A percentile compares a stretch with the other conserved stretches of the same genome.
These are phyloP conservation scores for Rhodotorula sp. DNA, from an alignment of 1,284 basidiomycete species.

Conservation along the genomic window DNA sequence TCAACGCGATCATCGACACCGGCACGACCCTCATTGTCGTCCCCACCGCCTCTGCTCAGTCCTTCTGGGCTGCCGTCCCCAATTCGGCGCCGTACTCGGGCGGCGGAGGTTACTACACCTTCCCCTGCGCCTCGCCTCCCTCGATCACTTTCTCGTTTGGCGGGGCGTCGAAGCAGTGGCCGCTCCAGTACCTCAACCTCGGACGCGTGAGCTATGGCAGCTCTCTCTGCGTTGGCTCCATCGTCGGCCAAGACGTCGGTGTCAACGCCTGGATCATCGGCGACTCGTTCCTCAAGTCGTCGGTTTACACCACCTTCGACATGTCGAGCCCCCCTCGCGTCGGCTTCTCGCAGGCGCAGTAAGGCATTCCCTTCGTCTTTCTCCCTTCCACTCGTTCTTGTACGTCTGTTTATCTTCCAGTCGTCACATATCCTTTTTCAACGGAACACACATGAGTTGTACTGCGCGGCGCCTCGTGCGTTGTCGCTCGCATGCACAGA, in stretches of 20 bases:
- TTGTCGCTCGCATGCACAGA: no score
- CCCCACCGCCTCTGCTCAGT: constrained; percentile 47
- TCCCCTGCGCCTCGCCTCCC: constrained; percentile 47
- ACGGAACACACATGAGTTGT: no score
- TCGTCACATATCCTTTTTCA: no score
- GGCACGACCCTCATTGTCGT: constrained; percentile 55
- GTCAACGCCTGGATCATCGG: constrained; percentile 51
- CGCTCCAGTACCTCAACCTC: constrained; percentile 39
- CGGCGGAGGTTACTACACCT: constrained; percentile 47
- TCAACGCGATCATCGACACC: constrained; percentile 57
- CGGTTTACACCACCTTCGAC: constrained; percentile 50
- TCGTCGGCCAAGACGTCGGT: constrained; percentile 48
- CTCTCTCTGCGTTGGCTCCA: constrained; percentile 40
- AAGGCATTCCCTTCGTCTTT: not conserved
- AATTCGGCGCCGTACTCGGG: constrained; percentile 50
- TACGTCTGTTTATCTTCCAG: not conserved
- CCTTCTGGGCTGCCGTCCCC: constrained; percentile 55
- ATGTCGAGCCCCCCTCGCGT: constrained; percentile 48
- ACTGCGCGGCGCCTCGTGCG: no score
- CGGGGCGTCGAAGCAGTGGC: constrained; percentile 40
- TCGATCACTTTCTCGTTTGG: constrained; percentile 48
- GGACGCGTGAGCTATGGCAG: constrained; percentile 29
- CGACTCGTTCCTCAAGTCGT: constrained; percentile 47
- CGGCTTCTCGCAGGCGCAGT: constrained; percentile 47
- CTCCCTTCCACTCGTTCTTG: not conserved